Conservation (phyloP, 1,284 basidiomycete genomes). For the Austroboletus novae-zelandiae region DNA sequence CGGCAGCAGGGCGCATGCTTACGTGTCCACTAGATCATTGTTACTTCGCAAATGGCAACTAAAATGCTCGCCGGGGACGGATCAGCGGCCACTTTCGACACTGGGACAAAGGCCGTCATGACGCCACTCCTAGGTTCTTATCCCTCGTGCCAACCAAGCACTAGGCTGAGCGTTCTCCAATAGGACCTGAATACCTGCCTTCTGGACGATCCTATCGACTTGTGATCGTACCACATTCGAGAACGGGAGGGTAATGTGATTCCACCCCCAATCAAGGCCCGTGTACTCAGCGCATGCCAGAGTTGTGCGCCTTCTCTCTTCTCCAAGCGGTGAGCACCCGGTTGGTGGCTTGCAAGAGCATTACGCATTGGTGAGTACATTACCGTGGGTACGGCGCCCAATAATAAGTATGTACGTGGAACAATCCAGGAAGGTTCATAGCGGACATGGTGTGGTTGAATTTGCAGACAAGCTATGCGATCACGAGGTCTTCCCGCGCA, state of each 20-base stretch:
- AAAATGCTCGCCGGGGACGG: constrained; percentile 64
- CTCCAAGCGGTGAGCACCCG: constrained; percentile 20
- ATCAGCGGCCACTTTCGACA: constrained; percentile 58
- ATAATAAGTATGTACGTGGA: constrained; percentile 5
- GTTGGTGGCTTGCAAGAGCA: constrained; percentile 19
- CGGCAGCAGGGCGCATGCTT: constrained; percentile 1
- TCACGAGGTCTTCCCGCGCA: constrained; percentile 12
- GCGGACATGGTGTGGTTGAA: constrained; percentile 16
- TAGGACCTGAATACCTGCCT: constrained; percentile 36
- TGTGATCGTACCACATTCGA: constrained; percentile 27
- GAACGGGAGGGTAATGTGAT: constrained; percentile 31
- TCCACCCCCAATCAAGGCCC: constrained; percentile 13
- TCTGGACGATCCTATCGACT: constrained; percentile 34
- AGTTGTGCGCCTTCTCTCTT: constrained; percentile 31
- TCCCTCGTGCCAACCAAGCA: constrained; percentile 7
- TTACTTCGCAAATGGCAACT: constrained; percentile 67
- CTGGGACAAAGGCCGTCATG: constrained; percentile 59
- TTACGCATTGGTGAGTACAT: constrained; percentile 28
- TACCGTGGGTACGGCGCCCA: constrained; percentile 17
- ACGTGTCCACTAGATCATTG: constrained; percentile 46
- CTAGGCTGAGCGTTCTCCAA: constrained; percentile 2
- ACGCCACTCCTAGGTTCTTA: constrained; percentile 57
- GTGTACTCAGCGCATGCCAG: constrained; percentile 21
- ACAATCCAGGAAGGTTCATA: constrained; percentile 20
- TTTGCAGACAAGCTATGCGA: constrained; percentile 14